Evolutionary conservation across 2,329 filamentous ascomycete species (phyloP).

Genomic region (Pseudogymnoascus sp.): DNA sequence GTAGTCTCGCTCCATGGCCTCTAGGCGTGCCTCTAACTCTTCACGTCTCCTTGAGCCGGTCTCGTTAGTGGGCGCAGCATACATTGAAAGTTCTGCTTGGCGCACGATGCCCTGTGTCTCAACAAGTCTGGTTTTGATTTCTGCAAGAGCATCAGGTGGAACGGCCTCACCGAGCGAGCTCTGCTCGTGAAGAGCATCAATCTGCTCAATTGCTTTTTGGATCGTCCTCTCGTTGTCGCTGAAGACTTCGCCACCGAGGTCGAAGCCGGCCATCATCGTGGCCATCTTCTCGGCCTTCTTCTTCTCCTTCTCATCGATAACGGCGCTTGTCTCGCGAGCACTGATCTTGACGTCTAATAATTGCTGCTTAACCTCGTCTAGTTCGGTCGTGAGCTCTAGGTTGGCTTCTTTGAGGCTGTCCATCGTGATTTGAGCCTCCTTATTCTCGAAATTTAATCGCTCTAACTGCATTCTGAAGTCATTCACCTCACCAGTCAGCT

Average conservation of each 20-base stretch:
- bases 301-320: slow-evolving; percentile 94
- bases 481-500: slow-evolving; percentile 75
- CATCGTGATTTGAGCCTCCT: slow-evolving; percentile 96
- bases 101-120: slow-evolving; percentile 89
- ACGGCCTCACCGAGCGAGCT: slow-evolving; percentile 71
- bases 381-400: slow-evolving; percentile 77
- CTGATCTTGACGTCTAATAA: slow-evolving; percentile 94
- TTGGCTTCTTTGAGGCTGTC: slow-evolving; percentile 96
- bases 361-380: slow-evolving; percentile 94
- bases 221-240: slow-evolving; percentile 87
- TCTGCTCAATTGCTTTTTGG: slow-evolving; percentile 71
- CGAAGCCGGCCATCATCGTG: slow-evolving; percentile 99
- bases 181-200: slow-evolving; percentile 71
- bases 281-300: slow-evolving; percentile 99
- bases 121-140: slow-evolving; percentile 68
- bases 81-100: slow-evolving; percentile 82
- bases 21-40: slow-evolving; percentile 70
- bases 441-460: slow-evolving; percentile 89
- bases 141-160: slow-evolving; percentile 70
- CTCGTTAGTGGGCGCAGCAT: slow-evolving; percentile 54
- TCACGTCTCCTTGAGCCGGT: slow-evolving; percentile 59
- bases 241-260: slow-evolving; percentile 85
- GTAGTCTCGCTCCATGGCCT: slow-evolving; percentile 71
- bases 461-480: slow-evolving; percentile 96
- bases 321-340: slow-evolving; percentile 83